Percentiles rank a stretch among this genome's conserved stretches.
These are phyloP conservation scores for Ceratocystis variospora DNA, from an alignment of 2,329 filamentous ascomycete genomes.

Conservation along the genomic window DNA sequence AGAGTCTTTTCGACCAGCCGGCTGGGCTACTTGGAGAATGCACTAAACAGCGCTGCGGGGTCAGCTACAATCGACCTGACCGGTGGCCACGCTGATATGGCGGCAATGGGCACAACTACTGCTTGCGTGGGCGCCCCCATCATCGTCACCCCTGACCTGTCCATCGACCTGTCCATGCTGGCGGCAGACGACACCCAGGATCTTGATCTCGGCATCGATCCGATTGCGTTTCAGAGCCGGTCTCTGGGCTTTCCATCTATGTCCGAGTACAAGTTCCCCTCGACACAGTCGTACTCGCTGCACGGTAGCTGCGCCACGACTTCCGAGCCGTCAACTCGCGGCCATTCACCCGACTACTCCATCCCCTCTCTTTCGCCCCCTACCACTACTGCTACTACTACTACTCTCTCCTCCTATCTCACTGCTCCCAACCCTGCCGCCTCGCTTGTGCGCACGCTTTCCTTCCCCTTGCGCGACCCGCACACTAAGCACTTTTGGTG, in stretches of 20 bases:
- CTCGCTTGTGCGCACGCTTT: slow-evolving; percentile 65
- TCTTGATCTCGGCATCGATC: not conserved
- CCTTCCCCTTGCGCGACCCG: slow-evolving; percentile 51
- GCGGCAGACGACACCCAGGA: not conserved
- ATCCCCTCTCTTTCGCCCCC: slow-evolving; percentile 29
- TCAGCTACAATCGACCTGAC: not conserved
- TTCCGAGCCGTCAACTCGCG: not conserved
- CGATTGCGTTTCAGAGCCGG: not conserved
- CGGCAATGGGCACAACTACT: not conserved
- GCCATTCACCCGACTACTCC: not conserved
- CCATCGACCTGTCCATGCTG: not conserved
- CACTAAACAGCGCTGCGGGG: not conserved
- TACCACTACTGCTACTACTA: slow-evolving; percentile 57
- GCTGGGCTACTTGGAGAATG: not conserved
- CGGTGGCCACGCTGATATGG: not conserved
- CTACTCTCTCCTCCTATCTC: slow-evolving; percentile 65
- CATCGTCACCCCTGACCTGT: not conserved
- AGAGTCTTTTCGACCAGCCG: not conserved
- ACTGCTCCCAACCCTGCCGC: slow-evolving; percentile 69
- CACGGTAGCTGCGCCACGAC: slow-evolving; percentile 24
- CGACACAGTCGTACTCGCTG: slow-evolving; percentile 20
- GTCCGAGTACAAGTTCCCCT: slow-evolving; percentile 11
- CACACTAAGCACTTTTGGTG: slow-evolving; percentile 84
- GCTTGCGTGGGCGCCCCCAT: not conserved
- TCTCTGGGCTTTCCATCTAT: not conserved